Conservation (phyloP, 2,329 filamentous ascomycete species). For the Colletotrichum graminicola region DNA sequence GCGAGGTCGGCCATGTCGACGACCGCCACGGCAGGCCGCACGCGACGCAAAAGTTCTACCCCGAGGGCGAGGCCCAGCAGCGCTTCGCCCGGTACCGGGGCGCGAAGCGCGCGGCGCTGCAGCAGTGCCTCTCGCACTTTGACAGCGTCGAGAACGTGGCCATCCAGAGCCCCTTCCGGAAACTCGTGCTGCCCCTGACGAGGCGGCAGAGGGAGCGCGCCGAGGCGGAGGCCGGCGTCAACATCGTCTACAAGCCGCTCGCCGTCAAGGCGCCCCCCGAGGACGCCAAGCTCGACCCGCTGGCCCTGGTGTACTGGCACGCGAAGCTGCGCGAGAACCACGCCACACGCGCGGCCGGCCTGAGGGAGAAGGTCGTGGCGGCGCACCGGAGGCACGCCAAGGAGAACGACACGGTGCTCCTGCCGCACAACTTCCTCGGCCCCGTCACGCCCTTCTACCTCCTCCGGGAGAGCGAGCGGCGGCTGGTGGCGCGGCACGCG, state of each 20-base stretch:
- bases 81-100: constrained; percentile 55
- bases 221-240: neutral
- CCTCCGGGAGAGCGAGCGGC: constrained; percentile 45
- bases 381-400: constrained; percentile 42
- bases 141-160: constrained; percentile 53
- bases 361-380: constrained; percentile 45
- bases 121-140: constrained; percentile 56
- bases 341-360: constrained; percentile 44
- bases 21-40: constrained; percentile 15
- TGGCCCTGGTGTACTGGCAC: constrained; percentile 49
- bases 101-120: constrained; percentile 59
- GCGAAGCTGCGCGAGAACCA: constrained; percentile 45
- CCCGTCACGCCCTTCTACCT: constrained; percentile 46
- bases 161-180: constrained; percentile 53
- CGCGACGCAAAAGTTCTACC: constrained; percentile 13
- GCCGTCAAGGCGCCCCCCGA: constrained; percentile 28
- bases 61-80: constrained; percentile 44
- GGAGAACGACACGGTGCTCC: constrained; percentile 35
- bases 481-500: constrained; percentile 47
- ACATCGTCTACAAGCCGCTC: constrained; percentile 39
- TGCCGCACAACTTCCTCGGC: constrained; percentile 49
- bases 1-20: constrained; percentile 37
- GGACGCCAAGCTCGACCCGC: constrained; percentile 47
- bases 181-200: constrained; percentile 53
- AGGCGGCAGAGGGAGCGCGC: constrained; percentile 43